Conservation (phyloP, 495 filamentous ascomycete species). For the Penicillium odoratum region DNA sequence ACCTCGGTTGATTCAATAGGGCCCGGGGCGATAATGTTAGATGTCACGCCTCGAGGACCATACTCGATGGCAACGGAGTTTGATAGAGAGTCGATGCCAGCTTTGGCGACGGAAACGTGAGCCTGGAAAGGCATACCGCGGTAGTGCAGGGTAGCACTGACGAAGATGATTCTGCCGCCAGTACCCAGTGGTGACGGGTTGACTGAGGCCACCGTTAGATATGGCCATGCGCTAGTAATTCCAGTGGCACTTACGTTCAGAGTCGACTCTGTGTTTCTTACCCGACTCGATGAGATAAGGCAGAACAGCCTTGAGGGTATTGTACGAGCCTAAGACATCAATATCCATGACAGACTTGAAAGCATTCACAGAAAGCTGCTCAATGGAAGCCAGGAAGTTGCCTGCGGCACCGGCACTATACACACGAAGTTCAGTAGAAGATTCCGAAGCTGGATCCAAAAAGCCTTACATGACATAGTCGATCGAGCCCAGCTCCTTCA, state of each 20-base stretch:
- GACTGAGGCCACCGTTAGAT: conserved; percentile 19
- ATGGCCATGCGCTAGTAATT: background rate
- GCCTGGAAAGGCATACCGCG: conserved; percentile 77
- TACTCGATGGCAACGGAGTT: conserved; percentile 77
- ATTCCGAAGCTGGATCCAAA: background rate
- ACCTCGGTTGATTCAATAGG: conserved; percentile 69
- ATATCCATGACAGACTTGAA: conserved; percentile 98
- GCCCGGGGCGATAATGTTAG: conserved; percentile 83
- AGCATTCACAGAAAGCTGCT: conserved; percentile 77
- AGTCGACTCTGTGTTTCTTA: conserved; percentile 54
- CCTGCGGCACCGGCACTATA: conserved; percentile 87
- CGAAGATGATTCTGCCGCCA: conserved; percentile 83
- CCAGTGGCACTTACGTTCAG: conserved; percentile 37
- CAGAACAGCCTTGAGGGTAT: conserved; percentile 89
- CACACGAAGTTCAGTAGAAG: conserved; percentile 12
- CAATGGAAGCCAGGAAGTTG: conserved; percentile 90
- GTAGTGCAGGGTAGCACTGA: conserved; percentile 90
- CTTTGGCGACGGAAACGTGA: conserved; percentile 88
- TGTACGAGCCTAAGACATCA: conserved; percentile 89
- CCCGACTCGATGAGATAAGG: conserved; percentile 76
- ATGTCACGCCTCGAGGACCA: conserved; percentile 83
- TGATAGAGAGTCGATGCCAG: conserved; percentile 81
- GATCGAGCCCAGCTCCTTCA: conserved; percentile 77
- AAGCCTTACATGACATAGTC: conserved; percentile 85
- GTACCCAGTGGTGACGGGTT: conserved; percentile 51